A percentile compares a stretch with the other conserved stretches of the same genome.
Evolutionary conservation across 2,329 filamentous ascomycete genomes (phyloP).

Genomic region (Blastomyces percursus): DNA sequence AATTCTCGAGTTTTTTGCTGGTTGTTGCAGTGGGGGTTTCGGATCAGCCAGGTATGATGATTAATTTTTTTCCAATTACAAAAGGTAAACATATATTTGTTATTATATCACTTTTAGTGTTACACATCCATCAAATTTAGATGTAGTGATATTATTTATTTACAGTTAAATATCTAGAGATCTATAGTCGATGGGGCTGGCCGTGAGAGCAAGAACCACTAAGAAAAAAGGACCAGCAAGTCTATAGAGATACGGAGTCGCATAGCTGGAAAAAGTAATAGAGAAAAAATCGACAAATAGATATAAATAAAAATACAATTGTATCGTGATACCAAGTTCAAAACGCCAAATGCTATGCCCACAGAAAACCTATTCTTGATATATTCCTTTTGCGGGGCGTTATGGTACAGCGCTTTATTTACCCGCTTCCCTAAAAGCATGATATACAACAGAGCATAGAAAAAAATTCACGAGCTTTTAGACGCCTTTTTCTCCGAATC

Average conservation of each 20-base stretch:
- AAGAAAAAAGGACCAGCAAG: background rate
- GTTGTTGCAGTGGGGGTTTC: background rate
- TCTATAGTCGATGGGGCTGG: background rate
- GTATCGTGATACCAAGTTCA: constrained; percentile 1
- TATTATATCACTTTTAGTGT: background rate
- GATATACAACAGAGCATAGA: background rate
- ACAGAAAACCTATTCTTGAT: background rate
- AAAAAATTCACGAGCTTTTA: constrained; percentile 2
- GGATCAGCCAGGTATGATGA: background rate
- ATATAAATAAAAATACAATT: constrained; percentile 1
- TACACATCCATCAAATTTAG: background rate
- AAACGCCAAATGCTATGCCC: constrained; percentile 13
- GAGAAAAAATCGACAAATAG: background rate
- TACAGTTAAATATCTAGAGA: background rate
- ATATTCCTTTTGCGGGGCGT: background rate
- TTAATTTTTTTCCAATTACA: background rate
- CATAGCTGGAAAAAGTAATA: background rate
- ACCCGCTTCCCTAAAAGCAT: background rate
- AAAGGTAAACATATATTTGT: background rate
- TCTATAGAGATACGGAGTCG: too few relatives aligned
- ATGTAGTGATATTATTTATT: background rate
- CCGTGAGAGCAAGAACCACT: background rate
- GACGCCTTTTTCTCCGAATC: constrained; percentile 18
- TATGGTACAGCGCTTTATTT: background rate
- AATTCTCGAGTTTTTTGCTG: too few relatives aligned